Evolutionary conservation across 805 yeast genomes (phyloP).

Genomic region (Metschnikowia drakensbergensis): DNA sequence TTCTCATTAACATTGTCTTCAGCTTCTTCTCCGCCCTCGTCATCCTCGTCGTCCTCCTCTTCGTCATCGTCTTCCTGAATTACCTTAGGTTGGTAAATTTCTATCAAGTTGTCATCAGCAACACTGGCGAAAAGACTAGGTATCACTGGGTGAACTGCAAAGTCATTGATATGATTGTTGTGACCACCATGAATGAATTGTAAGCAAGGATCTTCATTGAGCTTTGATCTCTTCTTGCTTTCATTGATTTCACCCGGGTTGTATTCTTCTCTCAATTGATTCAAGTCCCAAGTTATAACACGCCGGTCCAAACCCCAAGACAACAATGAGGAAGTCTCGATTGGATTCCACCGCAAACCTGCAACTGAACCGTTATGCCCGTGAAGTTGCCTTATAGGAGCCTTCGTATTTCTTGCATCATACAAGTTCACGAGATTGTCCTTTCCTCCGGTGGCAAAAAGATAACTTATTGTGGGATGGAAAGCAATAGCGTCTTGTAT

Average conservation of each 20-base stretch:
- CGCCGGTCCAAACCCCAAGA: conserved; percentile 65
- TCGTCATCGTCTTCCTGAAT: conserved; percentile 16
- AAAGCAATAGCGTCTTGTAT: conserved; percentile 69
- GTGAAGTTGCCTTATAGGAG: conserved; percentile 58
- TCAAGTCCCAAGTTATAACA: conserved; percentile 71
- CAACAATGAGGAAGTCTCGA: conserved; percentile 49
- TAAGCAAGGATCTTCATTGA: conserved; percentile 70
- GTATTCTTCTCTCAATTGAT: conserved; percentile 53
- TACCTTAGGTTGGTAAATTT: conserved; percentile 69
- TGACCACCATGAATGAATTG: conserved; percentile 86
- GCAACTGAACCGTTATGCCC: conserved; percentile 54
- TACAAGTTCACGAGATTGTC: conserved; percentile 71
- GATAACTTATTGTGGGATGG: conserved; percentile 49
- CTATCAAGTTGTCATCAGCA: conserved; percentile 72
- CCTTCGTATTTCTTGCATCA: conserved; percentile 63
- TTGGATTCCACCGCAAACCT: conserved; percentile 46
- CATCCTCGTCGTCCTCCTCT: conserved; percentile 25
- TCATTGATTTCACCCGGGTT: conserved; percentile 26
- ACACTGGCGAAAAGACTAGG: conserved; percentile 59
- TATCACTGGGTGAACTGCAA: conserved; percentile 62
- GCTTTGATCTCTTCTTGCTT: conserved; percentile 49
- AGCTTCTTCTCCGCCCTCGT: conserved; percentile 8
- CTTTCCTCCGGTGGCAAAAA: conserved; percentile 74
- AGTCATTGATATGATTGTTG: conserved; percentile 61
- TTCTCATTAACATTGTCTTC: conserved; percentile 4